A percentile compares a stretch with the other conserved stretches of the same genome.
These are phyloP conservation scores for Mycena leptocephala DNA, from an alignment of 768 basidiomycete genomes.

Conservation along the genomic window DNA sequence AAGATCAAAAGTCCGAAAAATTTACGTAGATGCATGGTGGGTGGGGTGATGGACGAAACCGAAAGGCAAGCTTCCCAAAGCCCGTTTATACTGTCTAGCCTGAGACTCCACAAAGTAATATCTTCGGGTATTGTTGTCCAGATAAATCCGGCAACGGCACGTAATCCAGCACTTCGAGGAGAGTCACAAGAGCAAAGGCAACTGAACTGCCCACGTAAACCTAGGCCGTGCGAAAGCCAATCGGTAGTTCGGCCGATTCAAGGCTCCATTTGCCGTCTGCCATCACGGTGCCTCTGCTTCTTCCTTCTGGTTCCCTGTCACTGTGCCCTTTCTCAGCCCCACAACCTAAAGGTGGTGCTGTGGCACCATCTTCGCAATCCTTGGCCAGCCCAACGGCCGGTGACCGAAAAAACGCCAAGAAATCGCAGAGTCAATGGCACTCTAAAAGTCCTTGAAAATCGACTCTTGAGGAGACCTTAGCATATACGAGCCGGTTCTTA, in stretches of 20 bases:
- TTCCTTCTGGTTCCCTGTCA: background rate
- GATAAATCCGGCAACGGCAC: background rate
- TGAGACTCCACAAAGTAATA: too few relatives aligned
- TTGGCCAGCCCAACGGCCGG: background rate
- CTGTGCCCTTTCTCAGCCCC: background rate
- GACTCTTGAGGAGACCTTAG: background rate
- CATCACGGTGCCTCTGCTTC: background rate
- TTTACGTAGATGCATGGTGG: too few relatives aligned
- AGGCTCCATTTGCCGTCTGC: background rate
- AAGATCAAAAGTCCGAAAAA: too few relatives aligned
- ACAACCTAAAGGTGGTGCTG: background rate
- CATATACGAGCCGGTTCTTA: background rate
- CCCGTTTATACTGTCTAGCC: too few relatives aligned
- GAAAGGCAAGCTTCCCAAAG: too few relatives aligned
- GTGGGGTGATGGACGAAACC: too few relatives aligned
- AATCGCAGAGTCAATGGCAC: background rate
- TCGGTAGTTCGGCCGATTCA: background rate
- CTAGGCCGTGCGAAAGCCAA: background rate
- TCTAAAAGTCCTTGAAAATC: background rate
- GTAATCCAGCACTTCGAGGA: background rate
- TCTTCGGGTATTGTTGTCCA: background rate
- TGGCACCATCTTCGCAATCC: background rate
- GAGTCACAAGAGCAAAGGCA: background rate
- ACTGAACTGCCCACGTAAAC: background rate
- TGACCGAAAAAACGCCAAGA: background rate